These are phyloP conservation scores for Ceratocystis huliohia DNA, from an alignment of 2,329 filamentous ascomycete genomes.

Conservation along the genomic window DNA sequence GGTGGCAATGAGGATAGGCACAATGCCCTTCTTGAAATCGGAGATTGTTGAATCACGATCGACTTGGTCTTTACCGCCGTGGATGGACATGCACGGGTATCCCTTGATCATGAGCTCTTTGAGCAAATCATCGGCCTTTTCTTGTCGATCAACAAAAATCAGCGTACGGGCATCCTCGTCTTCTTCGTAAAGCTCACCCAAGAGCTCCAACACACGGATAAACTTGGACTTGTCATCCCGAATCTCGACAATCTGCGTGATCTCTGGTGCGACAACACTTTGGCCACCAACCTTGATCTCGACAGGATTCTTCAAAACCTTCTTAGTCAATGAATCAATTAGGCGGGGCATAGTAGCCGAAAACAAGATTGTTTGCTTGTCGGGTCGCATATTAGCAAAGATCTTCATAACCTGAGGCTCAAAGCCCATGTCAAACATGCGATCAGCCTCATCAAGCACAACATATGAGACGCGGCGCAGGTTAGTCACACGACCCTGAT, in stretches of 20 bases:
- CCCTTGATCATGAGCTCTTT: conserved; percentile 70
- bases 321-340: conserved; percentile 81
- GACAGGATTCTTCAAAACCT: conserved; percentile 70
- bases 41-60: conserved; percentile 85
- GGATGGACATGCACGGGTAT: conserved; percentile 85
- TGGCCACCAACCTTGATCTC: conserved; percentile 87
- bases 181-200: conserved; percentile 73
- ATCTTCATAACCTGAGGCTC: conserved; percentile 98
- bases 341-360: conserved; percentile 92
- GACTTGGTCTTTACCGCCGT: conserved; percentile 85
- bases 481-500: conserved; percentile 88
- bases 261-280: conserved; percentile 78
- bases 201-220: conserved; percentile 64
- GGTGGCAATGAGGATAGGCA: conserved; percentile 84
- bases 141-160: conserved; percentile 85
- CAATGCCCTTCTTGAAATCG: conserved; percentile 83
- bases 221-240: conserved; percentile 75
- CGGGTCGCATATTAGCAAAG: conserved; percentile 77
- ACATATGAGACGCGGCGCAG: conserved; percentile 81
- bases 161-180: conserved; percentile 84
- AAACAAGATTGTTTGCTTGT: conserved; percentile 88
- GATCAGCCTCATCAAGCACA: conserved; percentile 91
- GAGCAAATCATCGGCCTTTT: conserved; percentile 70
- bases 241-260: conserved; percentile 85
- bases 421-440: conserved; percentile 99